Percentiles rank a stretch among this genome's conserved stretches.
Evolutionary conservation across 2,329 filamentous ascomycete species (phyloP).

Genomic region (Verticillium alfalfae): DNA sequence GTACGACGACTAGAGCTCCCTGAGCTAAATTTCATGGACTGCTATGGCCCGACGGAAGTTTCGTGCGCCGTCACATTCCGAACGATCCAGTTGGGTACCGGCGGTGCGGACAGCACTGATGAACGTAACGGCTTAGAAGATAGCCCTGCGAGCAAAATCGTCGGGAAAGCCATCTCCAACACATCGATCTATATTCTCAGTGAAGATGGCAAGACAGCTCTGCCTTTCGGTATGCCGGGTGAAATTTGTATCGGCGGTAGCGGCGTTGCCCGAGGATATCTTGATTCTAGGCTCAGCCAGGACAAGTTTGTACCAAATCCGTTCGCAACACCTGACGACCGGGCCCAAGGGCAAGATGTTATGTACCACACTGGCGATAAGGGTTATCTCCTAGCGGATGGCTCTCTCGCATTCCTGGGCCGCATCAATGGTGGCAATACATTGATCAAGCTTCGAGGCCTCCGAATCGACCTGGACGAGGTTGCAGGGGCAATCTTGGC

Average conservation of each 20-base stretch:
- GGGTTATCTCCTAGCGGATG: background rate
- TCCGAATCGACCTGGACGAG: constrained; percentile 41
- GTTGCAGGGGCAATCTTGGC: constrained; percentile 17
- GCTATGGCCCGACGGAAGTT: constrained; percentile 25
- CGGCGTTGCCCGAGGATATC: background rate
- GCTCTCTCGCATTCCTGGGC: constrained; percentile 23
- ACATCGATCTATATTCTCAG: constrained; percentile 30
- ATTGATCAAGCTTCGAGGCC: constrained; percentile 38
- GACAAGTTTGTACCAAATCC: background rate
- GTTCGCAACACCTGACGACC: background rate
- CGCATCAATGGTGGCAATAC: constrained; percentile 31
- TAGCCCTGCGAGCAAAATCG: constrained; percentile 8
- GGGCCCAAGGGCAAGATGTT: background rate
- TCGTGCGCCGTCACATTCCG: background rate
- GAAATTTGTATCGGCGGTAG: constrained; percentile 20
- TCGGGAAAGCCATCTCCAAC: constrained; percentile 13
- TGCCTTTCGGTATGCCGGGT: constrained; percentile 29
- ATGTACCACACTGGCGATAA: constrained; percentile 30
- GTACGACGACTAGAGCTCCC: constrained; percentile 3
- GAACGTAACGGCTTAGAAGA: background rate
- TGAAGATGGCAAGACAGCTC: constrained; percentile 30
- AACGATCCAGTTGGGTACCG: background rate
- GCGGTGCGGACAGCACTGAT: background rate
- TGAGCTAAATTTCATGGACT: constrained; percentile 13
- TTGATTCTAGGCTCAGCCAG: background rate